Evolutionary conservation across 2,329 filamentous ascomycete species (phyloP), one percentile per base, ranked within the genome.

Genomic region (Alternaria conjuncta): DNA sequence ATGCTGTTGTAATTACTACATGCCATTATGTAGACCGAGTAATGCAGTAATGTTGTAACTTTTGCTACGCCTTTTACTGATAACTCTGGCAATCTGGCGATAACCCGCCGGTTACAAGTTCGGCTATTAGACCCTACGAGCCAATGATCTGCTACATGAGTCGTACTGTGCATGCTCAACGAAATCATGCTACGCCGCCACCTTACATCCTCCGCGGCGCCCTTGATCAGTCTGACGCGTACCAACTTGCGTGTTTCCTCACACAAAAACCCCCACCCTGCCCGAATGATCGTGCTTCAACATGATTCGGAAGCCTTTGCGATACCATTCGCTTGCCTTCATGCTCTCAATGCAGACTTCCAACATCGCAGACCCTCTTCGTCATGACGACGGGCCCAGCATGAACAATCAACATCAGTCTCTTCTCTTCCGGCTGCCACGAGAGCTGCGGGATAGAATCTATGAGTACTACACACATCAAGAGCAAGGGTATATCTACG

Each of bases 1-100:
- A 15, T n/a, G 0, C 30, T 13, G 1, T 36, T 0, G 4, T 3
- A 36, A 1, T 0, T 0, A 7, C 12, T 4, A n/a, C 6, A 36
- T 32, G 30, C 0, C 4, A 36, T 36, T 15, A n/a, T 36, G 32
- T 10, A 36, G 32, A 36, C 13, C 1, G 0, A 9, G 32, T n/a
- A 36, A n/a, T 36, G 32, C 32, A 36, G 7, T 10, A 36, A n/a
- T 36, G 32, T 36, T n/a, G 32, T n/a, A 8, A 8, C 30, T 30
- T 30, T 30, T 30, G 28, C 11, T 30, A 13, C 12, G 28, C 2
- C 28, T 13, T 6, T 30, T 13, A 13, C 28, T 11, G 1, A 30
- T 5, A 12, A 30, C 10, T n/a, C 6, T 32, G 30, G 6, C 12
- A 32, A 7, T 7, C 15, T 36, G 7, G 7, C 2, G 9, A 36